These are phyloP conservation scores for Jamesozyma gamospora DNA, from an alignment of 805 yeast genomes.

Conservation along the genomic window DNA sequence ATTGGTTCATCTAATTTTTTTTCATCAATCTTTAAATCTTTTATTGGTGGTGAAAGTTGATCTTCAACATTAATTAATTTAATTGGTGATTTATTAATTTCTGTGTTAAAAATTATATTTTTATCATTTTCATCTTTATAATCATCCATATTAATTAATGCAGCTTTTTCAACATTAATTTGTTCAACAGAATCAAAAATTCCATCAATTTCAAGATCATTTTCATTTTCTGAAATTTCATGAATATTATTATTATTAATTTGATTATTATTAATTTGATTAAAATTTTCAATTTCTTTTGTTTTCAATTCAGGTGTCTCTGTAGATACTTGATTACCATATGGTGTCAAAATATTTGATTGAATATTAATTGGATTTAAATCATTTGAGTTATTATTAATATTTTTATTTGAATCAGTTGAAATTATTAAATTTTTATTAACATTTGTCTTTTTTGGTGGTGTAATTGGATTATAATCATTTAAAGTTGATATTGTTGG, in stretches of 20 bases:
- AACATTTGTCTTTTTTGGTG: background rate
- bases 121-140: background rate
- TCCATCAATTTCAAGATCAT: too few relatives aligned
- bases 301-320: slow-evolving; percentile 7
- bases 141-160: background rate
- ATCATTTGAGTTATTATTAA: background rate
- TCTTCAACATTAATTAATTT: background rate
- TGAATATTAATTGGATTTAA: slow-evolving; percentile 3
- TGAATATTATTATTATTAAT: too few relatives aligned
- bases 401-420: background rate
- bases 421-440: background rate
- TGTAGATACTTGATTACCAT: slow-evolving; percentile 6
- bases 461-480: background rate
- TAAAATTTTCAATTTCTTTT: background rate
- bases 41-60: background rate
- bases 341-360: slow-evolving; percentile 23
- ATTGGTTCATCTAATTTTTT: slow-evolving; percentile 1
- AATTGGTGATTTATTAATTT: background rate
- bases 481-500: background rate
- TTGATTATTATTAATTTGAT: background rate
- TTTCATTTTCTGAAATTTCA: too few relatives aligned
- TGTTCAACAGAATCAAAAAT: background rate
- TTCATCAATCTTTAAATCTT: background rate
- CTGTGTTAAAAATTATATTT: background rate
- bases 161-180: background rate